Conservation (phyloP, 768 basidiomycete genomes). For the Paxillus rubicundulus region DNA sequence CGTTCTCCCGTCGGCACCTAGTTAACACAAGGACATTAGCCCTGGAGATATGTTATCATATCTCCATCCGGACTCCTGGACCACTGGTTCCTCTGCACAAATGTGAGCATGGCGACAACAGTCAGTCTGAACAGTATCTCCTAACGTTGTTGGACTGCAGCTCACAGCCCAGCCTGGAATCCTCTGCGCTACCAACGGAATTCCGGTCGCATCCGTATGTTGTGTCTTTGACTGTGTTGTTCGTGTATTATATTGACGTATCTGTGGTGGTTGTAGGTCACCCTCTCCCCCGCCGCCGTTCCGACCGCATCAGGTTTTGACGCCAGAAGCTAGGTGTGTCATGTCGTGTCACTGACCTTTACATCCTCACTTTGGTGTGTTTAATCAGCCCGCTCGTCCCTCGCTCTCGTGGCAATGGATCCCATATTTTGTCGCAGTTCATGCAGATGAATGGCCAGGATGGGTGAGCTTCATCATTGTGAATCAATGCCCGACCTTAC, state of each 20-base stretch:
- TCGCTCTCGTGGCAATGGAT: slow-evolving; percentile 18
- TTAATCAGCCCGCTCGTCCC: slow-evolving; percentile 20
- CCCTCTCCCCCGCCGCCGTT: slow-evolving; percentile 16
- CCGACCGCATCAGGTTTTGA: slow-evolving; percentile 25
- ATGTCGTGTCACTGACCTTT: neutral
- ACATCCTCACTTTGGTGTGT: slow-evolving; percentile 7
- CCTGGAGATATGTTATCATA: slow-evolving; percentile 34
- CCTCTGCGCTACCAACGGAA: slow-evolving; percentile 22
- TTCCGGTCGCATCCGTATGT: slow-evolving; percentile 22
- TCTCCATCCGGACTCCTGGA: slow-evolving; percentile 18
- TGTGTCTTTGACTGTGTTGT: neutral
- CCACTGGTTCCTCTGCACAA: slow-evolving; percentile 9
- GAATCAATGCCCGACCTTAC: neutral
- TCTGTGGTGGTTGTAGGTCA: slow-evolving; percentile 9
- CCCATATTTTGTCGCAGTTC: slow-evolving; percentile 10
- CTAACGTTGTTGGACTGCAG: neutral
- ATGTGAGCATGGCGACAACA: slow-evolving; percentile 13
- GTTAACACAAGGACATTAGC: slow-evolving; percentile 24
- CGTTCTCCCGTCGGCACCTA: slow-evolving; percentile 1
- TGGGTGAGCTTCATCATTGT: slow-evolving; percentile 10
- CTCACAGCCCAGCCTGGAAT: slow-evolving; percentile 6
- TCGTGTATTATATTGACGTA: neutral
- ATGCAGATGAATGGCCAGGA: slow-evolving; percentile 2
- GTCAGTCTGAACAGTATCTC: no score
- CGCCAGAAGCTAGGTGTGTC: slow-evolving; percentile 32